phyloP scores from a whole-genome alignment of 805 yeast species.

The Yamadazyma takamatsuzukensis region DNA sequence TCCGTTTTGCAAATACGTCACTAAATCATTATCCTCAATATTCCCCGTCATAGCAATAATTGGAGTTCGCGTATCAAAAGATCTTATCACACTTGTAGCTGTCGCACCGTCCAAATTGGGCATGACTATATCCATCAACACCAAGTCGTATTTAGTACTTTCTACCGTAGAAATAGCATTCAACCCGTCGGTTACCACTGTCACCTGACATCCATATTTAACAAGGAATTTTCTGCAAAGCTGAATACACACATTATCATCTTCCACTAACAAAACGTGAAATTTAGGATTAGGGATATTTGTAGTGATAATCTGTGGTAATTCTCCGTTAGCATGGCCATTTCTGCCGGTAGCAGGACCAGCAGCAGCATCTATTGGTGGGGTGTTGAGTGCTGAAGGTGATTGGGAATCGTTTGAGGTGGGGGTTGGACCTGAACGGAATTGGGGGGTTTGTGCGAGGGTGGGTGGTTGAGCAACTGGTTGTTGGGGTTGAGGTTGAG shows the following conservation, averaged over 20 bases:
- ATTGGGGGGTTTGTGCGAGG: background rate
- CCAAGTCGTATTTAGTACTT: conserved; percentile 68
- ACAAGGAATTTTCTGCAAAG: conserved; percentile 77
- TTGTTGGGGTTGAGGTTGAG: background rate
- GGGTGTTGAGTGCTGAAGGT: background rate
- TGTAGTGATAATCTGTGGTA: conserved; percentile 18
- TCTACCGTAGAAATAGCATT: conserved; percentile 79
- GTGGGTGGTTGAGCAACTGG: background rate
- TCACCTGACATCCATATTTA: conserved; percentile 89
- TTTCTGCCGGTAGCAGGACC: conserved; percentile 5
- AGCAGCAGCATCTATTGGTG: conserved; percentile 3
- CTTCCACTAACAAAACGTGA: conserved; percentile 76
- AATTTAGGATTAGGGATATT: conserved; percentile 44
- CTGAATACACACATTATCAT: conserved; percentile 77
- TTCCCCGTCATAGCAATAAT: conserved; percentile 94
- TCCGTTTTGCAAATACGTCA: conserved; percentile 78
- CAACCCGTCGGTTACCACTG: conserved; percentile 88
- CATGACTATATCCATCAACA: conserved; percentile 86
- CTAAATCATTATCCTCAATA: conserved; percentile 76
- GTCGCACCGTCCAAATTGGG: conserved; percentile 87
- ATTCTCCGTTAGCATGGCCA: conserved; percentile 8
- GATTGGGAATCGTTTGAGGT: conserved; percentile 1
- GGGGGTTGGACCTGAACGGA: conserved; percentile 2
- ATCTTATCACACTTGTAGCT: conserved; percentile 84
- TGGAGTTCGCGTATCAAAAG: conserved; percentile 81